Conservation (phyloP, 2,329 filamentous ascomycete species). For the Pyrenophora teres region DNA sequence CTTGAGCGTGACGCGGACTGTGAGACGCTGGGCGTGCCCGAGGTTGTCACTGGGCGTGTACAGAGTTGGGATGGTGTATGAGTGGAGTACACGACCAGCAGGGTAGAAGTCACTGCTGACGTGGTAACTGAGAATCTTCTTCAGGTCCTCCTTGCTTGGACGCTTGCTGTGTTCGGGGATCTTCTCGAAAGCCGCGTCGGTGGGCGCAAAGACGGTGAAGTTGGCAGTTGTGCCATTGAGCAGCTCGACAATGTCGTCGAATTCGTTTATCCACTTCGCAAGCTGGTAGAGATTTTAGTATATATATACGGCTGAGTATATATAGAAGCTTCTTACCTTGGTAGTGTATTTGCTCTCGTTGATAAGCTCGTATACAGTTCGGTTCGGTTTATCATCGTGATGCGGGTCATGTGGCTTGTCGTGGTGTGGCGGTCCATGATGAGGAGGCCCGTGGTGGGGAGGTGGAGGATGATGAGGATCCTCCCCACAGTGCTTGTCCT, state of each 20-base stretch:
- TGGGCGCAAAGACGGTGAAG: slow-evolving; percentile 81
- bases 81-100: slow-evolving; percentile 66
- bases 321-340: slow-evolving; percentile 44
- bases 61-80: slow-evolving; percentile 75
- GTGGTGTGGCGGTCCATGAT: slow-evolving; percentile 39
- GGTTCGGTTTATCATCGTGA: slow-evolving; percentile 58
- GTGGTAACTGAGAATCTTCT: slow-evolving; percentile 75
- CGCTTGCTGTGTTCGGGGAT: slow-evolving; percentile 55
- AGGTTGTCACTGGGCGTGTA: slow-evolving; percentile 62
- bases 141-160: slow-evolving; percentile 72
- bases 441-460: slow-evolving; percentile 11
- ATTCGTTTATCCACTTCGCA: slow-evolving; percentile 73
- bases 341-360: slow-evolving; percentile 75
- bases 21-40: slow-evolving; percentile 68
- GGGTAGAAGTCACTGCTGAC: slow-evolving; percentile 70
- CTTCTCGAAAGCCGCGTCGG: slow-evolving; percentile 74
- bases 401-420: slow-evolving; percentile 46
- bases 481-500: slow-evolving; percentile 24
- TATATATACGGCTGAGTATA: no score
- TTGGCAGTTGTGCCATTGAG: slow-evolving; percentile 77
- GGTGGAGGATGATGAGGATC: slow-evolving; percentile 33
- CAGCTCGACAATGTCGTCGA: slow-evolving; percentile 70
- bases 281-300: slow-evolving; percentile 50
- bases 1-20: slow-evolving; percentile 65
- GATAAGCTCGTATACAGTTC: slow-evolving; percentile 81